These are phyloP conservation scores for Phyllosticta citriasiana DNA, from an alignment of 2,329 filamentous ascomycete genomes.

Conservation along the genomic window DNA sequence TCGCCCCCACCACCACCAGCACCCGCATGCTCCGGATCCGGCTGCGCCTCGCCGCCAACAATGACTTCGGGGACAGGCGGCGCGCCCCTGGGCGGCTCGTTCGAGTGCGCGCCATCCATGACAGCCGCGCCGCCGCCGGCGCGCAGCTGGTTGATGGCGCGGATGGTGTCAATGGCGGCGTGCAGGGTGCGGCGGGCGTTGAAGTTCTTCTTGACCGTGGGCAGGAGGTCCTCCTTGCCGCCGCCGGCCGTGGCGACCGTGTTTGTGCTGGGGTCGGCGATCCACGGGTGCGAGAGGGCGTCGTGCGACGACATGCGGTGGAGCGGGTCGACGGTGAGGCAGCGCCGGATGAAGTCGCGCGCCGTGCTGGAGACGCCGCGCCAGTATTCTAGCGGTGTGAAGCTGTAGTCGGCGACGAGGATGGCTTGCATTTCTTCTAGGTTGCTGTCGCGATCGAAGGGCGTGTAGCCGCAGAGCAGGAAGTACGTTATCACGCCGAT, in stretches of 20 bases:
- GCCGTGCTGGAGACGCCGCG: conserved; percentile 72
- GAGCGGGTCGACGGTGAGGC: conserved; percentile 80
- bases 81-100: conserved; percentile 35
- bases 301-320: conserved; percentile 86
- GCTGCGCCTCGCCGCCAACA: neutral
- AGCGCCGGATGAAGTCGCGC: conserved; percentile 85
- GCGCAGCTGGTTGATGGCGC: conserved; percentile 57
- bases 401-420: conserved; percentile 89
- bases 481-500: conserved; percentile 99
- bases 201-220: conserved; percentile 61
- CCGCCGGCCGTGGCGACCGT: conserved; percentile 15
- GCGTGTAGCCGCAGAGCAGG: conserved; percentile 92
- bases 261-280: conserved; percentile 46
- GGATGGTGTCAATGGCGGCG: conserved; percentile 58
- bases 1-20: neutral
- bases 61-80: conserved; percentile 10
- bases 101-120: conserved; percentile 51
- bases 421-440: conserved; percentile 99
- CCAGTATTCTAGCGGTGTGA: conserved; percentile 94
- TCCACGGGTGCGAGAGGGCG: conserved; percentile 55
- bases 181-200: conserved; percentile 56
- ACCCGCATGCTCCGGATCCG: neutral
- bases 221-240: conserved; percentile 45
- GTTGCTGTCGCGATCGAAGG: conserved; percentile 94
- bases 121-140: conserved; percentile 49